Base-by-base conservation (phyloP, 192 early-diverging fungal genomes). In the Ambispora gerdemannii region DNA sequence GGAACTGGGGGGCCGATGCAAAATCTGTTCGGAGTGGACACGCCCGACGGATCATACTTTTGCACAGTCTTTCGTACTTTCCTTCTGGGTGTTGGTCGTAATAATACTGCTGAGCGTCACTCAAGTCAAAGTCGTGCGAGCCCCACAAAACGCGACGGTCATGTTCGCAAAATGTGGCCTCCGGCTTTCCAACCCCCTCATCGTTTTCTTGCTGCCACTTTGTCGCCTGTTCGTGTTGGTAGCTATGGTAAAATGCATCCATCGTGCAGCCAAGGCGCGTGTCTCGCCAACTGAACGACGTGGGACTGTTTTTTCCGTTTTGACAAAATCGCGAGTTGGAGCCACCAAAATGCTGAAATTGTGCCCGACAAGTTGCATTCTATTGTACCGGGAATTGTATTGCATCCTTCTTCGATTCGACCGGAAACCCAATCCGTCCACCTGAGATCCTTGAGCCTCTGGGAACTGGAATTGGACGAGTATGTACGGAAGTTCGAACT, bases 61-160 rank as follows among this genome's bases (percentile, higher is more conserved):
- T 25, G 58, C 71, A 63, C n/a, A 72, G 47, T 51, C 60, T 17
- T 27, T 51, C 13, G 51, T 72, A 72, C 49, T 72, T 72, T 72
- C 3, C 58, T 63, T 31, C 28, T 33, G 63, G 10, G 59, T 61
- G 0, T 51, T 49, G 24, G 49, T 64, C 71, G 13, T 63, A 72
- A 63, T 72, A 72, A 63, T 63, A 61, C 10, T 38, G 22, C 0
- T 36, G 71, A 30, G 1, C 11, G n/a, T 15, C 35, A 63, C 50
- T 28, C 33, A 72, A 51, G 71, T 72, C 60, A 59, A 72, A 35
- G 53, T 72, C 71, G 32, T 53, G 20, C 28, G 71, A 72, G 11
- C 71, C 67, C 67, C 74, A 70, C 22, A 75, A 32, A 51, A 75
- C 2, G 31, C 68, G 74, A 63, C 67, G 68, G 20, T 75, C 74